A percentile compares a stretch with the other conserved stretches of the same genome.
Evolutionary conservation across 208 protist genomes (phyloP).

Genomic region (Crithidia mellificae): DNA sequence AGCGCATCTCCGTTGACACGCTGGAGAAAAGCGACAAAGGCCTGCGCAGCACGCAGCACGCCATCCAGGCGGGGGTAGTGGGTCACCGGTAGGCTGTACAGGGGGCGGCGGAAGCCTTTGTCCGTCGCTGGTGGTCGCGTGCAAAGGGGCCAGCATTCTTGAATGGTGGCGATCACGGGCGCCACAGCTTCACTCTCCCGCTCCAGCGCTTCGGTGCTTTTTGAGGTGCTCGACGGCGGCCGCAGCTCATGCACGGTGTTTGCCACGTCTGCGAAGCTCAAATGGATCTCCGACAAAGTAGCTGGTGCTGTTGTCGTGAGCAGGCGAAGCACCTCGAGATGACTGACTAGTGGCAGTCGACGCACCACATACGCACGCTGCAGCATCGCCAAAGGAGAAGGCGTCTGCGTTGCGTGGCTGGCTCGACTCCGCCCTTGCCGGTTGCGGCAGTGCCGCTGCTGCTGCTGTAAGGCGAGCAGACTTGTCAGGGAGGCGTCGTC

Average conservation of each 20-base stretch:
- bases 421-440: not conserved
- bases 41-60: conserved; percentile 27
- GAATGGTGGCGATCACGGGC: conserved; percentile 4
- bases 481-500: conserved; percentile 20
- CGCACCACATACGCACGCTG: not conserved
- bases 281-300: not conserved
- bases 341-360: conserved; percentile 11
- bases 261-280: not conserved
- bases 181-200: not conserved
- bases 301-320: conserved; percentile 1
- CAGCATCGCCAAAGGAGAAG: conserved; percentile 5
- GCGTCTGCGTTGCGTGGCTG: not conserved
- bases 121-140: conserved; percentile 10
- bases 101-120: conserved; percentile 32
- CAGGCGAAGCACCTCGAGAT: conserved; percentile 25
- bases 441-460: not conserved
- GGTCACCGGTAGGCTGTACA: conserved; percentile 31
- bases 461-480: conserved; percentile 11
- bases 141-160: conserved; percentile 5
- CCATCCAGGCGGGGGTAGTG: conserved; percentile 31
- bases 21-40: conserved; percentile 30
- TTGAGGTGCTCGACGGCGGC: not conserved
- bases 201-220: not conserved
- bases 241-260: conserved; percentile 23
- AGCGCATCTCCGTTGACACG: conserved; percentile 18